Percentiles rank a stretch among this genome's conserved stretches.
Conservation (phyloP, 331 rosid species). For the Dryas integrifolia region DNA sequence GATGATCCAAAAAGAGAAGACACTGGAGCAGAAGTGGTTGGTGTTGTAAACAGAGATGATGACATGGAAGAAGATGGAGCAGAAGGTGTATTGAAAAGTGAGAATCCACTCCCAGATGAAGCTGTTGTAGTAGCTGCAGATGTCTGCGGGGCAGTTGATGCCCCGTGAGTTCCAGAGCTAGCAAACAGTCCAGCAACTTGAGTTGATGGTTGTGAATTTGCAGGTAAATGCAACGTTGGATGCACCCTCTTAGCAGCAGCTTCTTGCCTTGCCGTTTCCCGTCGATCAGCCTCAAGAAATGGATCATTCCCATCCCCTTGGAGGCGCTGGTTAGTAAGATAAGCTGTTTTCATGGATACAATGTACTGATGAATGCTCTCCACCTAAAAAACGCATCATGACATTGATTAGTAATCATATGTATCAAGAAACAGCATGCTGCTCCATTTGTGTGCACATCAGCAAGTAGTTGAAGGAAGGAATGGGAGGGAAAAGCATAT, state of each 20-base stretch:
- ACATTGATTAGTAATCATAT: conserved; percentile 8
- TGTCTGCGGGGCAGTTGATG: conserved; percentile 44
- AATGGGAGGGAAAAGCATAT: not conserved
- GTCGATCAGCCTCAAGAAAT: conserved; percentile 92
- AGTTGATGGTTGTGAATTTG: conserved; percentile 73
- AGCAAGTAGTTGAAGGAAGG: not conserved
- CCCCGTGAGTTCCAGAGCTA: conserved; percentile 62
- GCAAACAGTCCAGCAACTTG: conserved; percentile 81
- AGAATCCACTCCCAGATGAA: conserved; percentile 71
- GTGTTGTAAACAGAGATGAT: conserved; percentile 71
- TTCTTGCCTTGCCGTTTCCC: conserved; percentile 94
- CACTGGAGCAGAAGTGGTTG: conserved; percentile 61
- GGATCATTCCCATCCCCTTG: conserved; percentile 86
- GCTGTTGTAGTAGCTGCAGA: conserved; percentile 50
- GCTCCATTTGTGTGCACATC: not conserved
- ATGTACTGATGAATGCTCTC: conserved; percentile 92
- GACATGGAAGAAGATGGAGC: conserved; percentile 59
- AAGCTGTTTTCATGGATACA: conserved; percentile 88
- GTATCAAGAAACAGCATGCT: conserved; percentile 7
- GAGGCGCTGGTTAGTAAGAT: conserved; percentile 80
- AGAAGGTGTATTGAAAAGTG: conserved; percentile 73
- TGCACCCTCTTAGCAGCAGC: conserved; percentile 92
- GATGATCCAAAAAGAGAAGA: conserved; percentile 61
- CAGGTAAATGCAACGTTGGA: conserved; percentile 85
- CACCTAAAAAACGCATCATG: conserved; percentile 52